phyloP scores from a whole-genome alignment of 805 yeast genomes.

The Barnettozyma salicaria region DNA sequence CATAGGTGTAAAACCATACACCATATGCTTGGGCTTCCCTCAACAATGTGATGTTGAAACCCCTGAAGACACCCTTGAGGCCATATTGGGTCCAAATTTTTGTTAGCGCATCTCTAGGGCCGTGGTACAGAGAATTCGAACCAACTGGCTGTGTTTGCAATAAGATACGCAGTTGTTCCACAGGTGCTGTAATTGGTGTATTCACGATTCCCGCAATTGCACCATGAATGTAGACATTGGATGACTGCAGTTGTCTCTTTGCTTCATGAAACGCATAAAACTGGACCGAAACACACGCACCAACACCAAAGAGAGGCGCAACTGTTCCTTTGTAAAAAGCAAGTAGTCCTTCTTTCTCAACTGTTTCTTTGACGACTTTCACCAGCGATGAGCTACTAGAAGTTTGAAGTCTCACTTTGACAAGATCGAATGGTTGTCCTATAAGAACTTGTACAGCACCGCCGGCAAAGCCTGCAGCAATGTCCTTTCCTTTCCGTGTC shows the following conservation, averaged over 20 bases:
- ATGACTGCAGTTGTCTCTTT: slow-evolving; percentile 56
- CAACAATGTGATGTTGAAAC: slow-evolving; percentile 70
- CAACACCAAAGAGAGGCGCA: slow-evolving; percentile 90
- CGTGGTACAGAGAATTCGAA: slow-evolving; percentile 40
- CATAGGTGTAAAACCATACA: slow-evolving; percentile 83
- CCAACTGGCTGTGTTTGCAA: slow-evolving; percentile 68
- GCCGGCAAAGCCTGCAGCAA: slow-evolving; percentile 84
- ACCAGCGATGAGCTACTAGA: slow-evolving; percentile 74
- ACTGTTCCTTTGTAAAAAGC: slow-evolving; percentile 93
- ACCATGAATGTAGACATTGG: slow-evolving; percentile 80
- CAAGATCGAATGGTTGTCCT: slow-evolving; percentile 91
- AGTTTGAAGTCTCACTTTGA: slow-evolving; percentile 87
- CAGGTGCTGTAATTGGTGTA: slow-evolving; percentile 86
- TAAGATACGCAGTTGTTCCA: slow-evolving; percentile 90
- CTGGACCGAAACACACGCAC: slow-evolving; percentile 95
- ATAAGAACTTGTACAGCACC: slow-evolving; percentile 93
- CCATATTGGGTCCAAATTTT: slow-evolving; percentile 79
- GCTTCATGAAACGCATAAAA: slow-evolving; percentile 89
- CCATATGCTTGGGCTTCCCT: slow-evolving; percentile 91
- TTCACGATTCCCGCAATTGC: slow-evolving; percentile 88
- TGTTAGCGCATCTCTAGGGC: slow-evolving; percentile 76
- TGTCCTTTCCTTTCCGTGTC: slow-evolving; percentile 45
- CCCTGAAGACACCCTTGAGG: slow-evolving; percentile 71
- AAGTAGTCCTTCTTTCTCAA: slow-evolving; percentile 72
- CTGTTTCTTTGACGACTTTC: slow-evolving; percentile 64